phyloP scores from a whole-genome alignment of 768 basidiomycete genomes.

The Macrolepiota albuminosa region DNA sequence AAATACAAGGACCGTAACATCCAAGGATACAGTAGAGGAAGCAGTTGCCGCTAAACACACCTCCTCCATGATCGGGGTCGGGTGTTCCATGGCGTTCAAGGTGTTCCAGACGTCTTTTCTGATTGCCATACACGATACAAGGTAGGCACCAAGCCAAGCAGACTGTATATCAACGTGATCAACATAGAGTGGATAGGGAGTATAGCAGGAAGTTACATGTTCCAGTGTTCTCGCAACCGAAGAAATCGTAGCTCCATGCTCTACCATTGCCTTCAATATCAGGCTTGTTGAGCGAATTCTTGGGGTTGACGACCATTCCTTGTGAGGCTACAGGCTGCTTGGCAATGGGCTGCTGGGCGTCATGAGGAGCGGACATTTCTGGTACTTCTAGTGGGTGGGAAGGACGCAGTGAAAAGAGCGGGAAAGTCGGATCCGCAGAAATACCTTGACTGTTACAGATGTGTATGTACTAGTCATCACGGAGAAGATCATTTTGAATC shows the following conservation, averaged over 20 bases:
- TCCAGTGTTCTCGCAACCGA: constrained; percentile 15
- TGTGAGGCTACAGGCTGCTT: constrained; percentile 17
- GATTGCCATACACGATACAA: constrained; percentile 32
- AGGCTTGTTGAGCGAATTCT: constrained; percentile 24
- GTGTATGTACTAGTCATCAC: background rate
- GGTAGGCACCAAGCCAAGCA: constrained; percentile 30
- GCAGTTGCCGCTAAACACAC: constrained; percentile 25
- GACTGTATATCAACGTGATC: constrained; percentile 14
- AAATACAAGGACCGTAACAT: constrained; percentile 22
- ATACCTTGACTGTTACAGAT: background rate
- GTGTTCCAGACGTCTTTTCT: constrained; percentile 29
- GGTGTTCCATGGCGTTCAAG: constrained; percentile 25
- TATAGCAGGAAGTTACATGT: constrained; percentile 17
- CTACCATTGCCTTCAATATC: constrained; percentile 19
- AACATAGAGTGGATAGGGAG: background rate
- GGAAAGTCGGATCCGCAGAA: background rate
- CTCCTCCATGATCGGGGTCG: constrained; percentile 34
- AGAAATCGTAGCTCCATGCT: constrained; percentile 25
- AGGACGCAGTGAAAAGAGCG: background rate
- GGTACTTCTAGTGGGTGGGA: background rate
- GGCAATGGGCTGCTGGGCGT: background rate
- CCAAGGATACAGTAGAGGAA: constrained; percentile 20
- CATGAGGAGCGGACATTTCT: background rate
- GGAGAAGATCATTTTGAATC: background rate
- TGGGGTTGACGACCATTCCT: constrained; percentile 17